Evolutionary conservation across 2,329 filamentous ascomycete genomes (phyloP), one percentile per base, ranked within the genome.

Genomic region (Pseudogymnoascus sp.): DNA sequence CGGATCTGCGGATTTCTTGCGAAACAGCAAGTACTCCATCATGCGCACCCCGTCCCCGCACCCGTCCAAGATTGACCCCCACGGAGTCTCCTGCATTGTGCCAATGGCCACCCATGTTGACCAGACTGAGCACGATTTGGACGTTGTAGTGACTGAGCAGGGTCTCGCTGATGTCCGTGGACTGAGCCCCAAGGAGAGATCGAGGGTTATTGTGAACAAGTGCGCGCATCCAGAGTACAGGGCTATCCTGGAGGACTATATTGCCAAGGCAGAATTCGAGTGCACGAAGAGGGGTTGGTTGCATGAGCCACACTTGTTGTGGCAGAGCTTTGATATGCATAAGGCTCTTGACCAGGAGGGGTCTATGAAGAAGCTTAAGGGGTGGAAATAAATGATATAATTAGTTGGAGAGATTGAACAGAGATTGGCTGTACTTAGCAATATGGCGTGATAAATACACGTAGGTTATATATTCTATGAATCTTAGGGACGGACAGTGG

Each of bases 71-170:
- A 88, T 83, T 12, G 91, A 96, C 74, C 90, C 90, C 1, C 85
- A 86, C 63, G 91, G 91, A 67, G 85, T 96, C 63, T 88, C 82
- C 67, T 95, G 90, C 78, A 96, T 96, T 70, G 90, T 96, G n/a
- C 91, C 91, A 64, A 93, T 96, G 89, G 91, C 37, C 37, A 96
- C 91, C 3, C 92, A 96, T 77, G 81, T 96, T 68, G 91, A 96
- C 76, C 91, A 96, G 82, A 96, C 92, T 0, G 92, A 96, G 79
- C 91, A 96, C 76, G 92, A 96, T 73, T 82, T 96, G 40, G 91
- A 96, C 69, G 87, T 96, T n/a, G 77, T 96, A 52, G 91, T 96
- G n/a, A 86, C 83, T 21, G 80, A 84, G 75, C 77, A 83, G 74
- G 91, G 92, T 63, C 83, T 96, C 23, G 92, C 91, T 28, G 91